Percentiles rank a stretch among this genome's conserved stretches.
These are phyloP conservation scores for Cercophora scortea DNA, from an alignment of 495 filamentous ascomycete genomes.

Conservation along the genomic window DNA sequence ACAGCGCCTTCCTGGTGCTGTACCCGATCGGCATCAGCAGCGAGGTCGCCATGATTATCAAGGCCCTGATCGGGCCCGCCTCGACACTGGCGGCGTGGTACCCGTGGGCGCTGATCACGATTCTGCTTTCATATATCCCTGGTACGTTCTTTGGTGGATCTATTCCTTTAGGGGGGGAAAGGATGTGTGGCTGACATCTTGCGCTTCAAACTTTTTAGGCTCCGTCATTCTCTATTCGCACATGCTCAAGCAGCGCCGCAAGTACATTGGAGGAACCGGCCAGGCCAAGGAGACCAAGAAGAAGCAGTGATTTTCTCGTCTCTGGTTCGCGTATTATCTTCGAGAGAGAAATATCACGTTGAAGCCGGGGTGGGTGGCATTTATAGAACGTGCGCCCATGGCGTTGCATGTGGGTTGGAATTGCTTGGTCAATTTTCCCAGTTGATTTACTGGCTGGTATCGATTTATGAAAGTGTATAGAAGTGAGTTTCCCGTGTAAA, in stretches of 20 bases:
- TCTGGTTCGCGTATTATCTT: not conserved
- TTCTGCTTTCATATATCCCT: constrained; percentile 71
- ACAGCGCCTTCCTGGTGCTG: constrained; percentile 86
- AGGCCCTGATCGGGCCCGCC: constrained; percentile 58
- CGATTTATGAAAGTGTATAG: too few relatives aligned
- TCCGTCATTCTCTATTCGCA: constrained; percentile 84
- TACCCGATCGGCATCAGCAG: constrained; percentile 87
- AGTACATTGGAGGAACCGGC: constrained; percentile 50
- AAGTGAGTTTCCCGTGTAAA: too few relatives aligned
- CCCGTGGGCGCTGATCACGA: constrained; percentile 48
- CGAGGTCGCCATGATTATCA: constrained; percentile 71
- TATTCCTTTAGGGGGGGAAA: not conserved
- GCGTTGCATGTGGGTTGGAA: not conserved
- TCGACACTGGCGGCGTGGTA: constrained; percentile 35
- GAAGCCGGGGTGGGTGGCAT: too few relatives aligned
- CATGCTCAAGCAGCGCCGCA: constrained; percentile 85
- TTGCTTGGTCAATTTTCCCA: not conserved
- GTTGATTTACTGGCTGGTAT: too few relatives aligned
- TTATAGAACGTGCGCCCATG: not conserved
- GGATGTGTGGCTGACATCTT: not conserved
- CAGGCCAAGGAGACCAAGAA: constrained; percentile 24
- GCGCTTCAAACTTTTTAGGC: constrained; percentile 37
- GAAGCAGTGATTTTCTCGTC: constrained; percentile 5
- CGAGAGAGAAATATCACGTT: not conserved
- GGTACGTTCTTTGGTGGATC: constrained; percentile 42